A percentile compares a stretch with the other conserved stretches of the same genome.
phyloP scores from a whole-genome alignment of 2,329 filamentous ascomycete genomes.

The Pseudogymnoascus sp. region DNA sequence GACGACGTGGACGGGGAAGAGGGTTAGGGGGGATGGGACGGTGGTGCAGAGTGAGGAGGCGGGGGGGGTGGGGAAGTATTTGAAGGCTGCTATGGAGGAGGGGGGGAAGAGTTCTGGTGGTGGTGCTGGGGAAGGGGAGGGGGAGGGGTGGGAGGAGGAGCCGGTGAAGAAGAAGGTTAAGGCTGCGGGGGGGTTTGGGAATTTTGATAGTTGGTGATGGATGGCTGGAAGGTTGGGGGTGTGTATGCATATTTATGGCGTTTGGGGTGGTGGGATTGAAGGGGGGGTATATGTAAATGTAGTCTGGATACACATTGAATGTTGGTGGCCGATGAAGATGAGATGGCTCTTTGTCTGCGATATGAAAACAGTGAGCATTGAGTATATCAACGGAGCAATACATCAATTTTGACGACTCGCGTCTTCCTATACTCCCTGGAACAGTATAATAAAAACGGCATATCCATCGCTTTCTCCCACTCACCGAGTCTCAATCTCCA shows the following conservation, averaged over 20 bases:
- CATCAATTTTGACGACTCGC: not conserved
- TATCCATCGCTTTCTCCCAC: not conserved
- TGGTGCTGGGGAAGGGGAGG: constrained; percentile 46
- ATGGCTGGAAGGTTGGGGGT: not conserved
- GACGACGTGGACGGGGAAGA: constrained; percentile 93
- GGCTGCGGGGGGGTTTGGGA: constrained; percentile 71
- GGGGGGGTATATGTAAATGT: not conserved
- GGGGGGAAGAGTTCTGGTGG: constrained; percentile 31
- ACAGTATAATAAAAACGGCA: not conserved
- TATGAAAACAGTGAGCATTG: not conserved
- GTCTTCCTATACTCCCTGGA: not conserved
- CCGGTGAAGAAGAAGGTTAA: constrained; percentile 76
- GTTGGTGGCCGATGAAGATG: not conserved
- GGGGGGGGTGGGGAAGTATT: constrained; percentile 66
- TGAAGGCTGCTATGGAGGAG: constrained; percentile 49
- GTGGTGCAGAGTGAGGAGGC: constrained; percentile 37
- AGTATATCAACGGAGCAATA: not conserved
- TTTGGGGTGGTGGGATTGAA: not conserved
- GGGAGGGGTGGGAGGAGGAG: constrained; percentile 55
- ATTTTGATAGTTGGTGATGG: constrained; percentile 82
- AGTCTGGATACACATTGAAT: not conserved
- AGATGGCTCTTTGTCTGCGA: not conserved
- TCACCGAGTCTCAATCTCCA: not conserved
- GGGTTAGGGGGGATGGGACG: constrained; percentile 61
- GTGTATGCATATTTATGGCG: not conserved